Conservation (phyloP, 495 filamentous ascomycete genomes). For the Xylaria cubensis region DNA sequence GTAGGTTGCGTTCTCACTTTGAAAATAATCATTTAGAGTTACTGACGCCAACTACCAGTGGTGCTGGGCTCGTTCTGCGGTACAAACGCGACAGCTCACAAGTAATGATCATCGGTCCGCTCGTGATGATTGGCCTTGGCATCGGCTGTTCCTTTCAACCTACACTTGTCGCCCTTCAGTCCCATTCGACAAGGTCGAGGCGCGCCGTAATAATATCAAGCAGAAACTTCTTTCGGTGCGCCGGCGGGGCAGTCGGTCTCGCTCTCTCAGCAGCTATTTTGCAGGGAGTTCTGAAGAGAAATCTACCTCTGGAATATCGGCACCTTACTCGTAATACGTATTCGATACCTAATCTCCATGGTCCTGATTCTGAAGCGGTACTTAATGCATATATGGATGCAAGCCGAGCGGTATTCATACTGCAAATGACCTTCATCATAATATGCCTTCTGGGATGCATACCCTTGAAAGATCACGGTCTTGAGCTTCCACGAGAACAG, state of each 20-base stretch:
- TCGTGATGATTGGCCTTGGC: slow-evolving; percentile 58
- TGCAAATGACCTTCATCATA: neutral
- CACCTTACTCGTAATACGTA: neutral
- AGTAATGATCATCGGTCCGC: slow-evolving; percentile 35
- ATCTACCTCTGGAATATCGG: slow-evolving; percentile 10
- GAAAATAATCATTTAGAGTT: neutral
- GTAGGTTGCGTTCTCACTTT: slow-evolving; percentile 38
- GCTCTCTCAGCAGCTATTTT: slow-evolving; percentile 65
- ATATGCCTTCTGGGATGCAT: slow-evolving; percentile 11
- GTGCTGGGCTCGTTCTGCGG: slow-evolving; percentile 58
- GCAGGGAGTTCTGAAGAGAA: slow-evolving; percentile 53
- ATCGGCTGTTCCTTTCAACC: slow-evolving; percentile 66
- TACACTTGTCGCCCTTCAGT: slow-evolving; percentile 66
- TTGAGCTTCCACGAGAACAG: neutral
- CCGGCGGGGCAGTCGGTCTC: slow-evolving; percentile 66
- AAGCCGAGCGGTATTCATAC: neutral
- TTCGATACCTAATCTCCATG: neutral
- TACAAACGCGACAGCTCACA: slow-evolving; percentile 52
- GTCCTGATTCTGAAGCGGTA: neutral
- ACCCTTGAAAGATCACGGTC: neutral
- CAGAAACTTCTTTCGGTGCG: slow-evolving; percentile 68
- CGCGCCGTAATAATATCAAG: slow-evolving; percentile 67
- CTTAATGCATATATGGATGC: slow-evolving; percentile 1
- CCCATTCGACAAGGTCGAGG: slow-evolving; percentile 63
- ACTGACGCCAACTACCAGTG: slow-evolving; percentile 31